Conservation (phyloP, 2,329 filamentous ascomycete genomes). For the Huntiella omanensis region DNA sequence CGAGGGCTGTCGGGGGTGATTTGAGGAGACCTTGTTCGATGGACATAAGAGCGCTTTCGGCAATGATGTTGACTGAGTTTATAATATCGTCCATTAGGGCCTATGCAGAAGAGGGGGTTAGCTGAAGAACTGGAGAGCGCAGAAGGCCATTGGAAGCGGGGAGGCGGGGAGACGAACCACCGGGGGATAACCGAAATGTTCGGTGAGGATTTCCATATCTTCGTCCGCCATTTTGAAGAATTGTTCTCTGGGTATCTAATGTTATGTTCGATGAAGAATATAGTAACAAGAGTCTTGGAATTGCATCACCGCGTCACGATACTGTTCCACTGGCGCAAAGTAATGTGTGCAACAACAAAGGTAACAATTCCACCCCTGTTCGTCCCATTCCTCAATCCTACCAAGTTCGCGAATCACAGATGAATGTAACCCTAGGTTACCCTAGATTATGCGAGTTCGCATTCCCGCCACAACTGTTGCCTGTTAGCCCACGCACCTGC, state of each 20-base stretch:
- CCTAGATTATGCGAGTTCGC: no score
- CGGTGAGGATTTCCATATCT: slow-evolving; percentile 59
- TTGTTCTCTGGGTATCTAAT: background rate
- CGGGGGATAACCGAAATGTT: slow-evolving; percentile 89
- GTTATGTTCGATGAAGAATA: background rate
- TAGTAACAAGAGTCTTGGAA: background rate
- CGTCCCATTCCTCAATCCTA: no score
- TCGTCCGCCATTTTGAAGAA: slow-evolving; percentile 14
- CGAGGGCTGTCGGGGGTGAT: slow-evolving; percentile 55
- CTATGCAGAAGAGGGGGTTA: slow-evolving; percentile 24
- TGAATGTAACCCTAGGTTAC: no score
- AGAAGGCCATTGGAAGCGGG: slow-evolving; percentile 1
- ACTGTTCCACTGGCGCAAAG: no score
- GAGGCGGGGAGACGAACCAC: slow-evolving; percentile 22
- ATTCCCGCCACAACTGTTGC: no score
- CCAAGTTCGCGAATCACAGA: no score
- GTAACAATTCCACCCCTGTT: no score
- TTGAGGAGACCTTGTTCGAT: slow-evolving; percentile 66
- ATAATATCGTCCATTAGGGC: slow-evolving; percentile 94
- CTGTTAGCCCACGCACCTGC: no score
- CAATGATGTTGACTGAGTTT: slow-evolving; percentile 85
- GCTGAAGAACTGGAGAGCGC: background rate
- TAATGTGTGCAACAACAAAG: no score
- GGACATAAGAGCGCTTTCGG: slow-evolving; percentile 74
- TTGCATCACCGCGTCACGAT: background rate